A percentile compares a stretch with the other conserved stretches of the same genome.
These are phyloP conservation scores for Aspergillus hiratsukae DNA, from an alignment of 2,329 filamentous ascomycete species.

Conservation along the genomic window DNA sequence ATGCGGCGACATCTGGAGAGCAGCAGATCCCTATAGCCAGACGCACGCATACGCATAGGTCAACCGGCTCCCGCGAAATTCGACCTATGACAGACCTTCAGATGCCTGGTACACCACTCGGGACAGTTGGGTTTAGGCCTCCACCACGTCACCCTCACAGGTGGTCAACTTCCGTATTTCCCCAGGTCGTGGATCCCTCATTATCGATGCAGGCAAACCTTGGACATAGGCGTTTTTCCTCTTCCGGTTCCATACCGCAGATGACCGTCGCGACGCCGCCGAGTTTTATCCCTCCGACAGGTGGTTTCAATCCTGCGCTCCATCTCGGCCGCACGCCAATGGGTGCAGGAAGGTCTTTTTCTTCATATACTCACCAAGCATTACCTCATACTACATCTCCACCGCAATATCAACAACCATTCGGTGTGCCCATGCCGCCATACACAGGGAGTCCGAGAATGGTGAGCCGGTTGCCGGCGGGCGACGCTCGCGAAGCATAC, in stretches of 20 bases:
- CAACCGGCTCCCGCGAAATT: slow-evolving; percentile 36
- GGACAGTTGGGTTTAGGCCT: slow-evolving; percentile 16
- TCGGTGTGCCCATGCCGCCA: slow-evolving; percentile 22
- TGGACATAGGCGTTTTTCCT: slow-evolving; percentile 30
- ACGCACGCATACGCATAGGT: slow-evolving; percentile 27
- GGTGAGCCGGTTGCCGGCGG: slow-evolving; percentile 21
- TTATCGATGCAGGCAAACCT: slow-evolving; percentile 20
- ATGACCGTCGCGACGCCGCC: slow-evolving; percentile 22
- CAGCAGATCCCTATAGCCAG: slow-evolving; percentile 19
- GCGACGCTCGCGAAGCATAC: slow-evolving; percentile 25
- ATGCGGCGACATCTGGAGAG: slow-evolving; percentile 21
- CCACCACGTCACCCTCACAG: slow-evolving; percentile 24
- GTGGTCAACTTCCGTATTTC: slow-evolving; percentile 30
- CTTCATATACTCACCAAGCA: slow-evolving; percentile 24
- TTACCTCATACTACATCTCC: slow-evolving; percentile 30
- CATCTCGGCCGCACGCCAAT: slow-evolving; percentile 15
- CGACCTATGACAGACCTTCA: slow-evolving; percentile 37
- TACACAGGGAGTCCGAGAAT: slow-evolving; percentile 24
- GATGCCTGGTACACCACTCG: slow-evolving; percentile 17
- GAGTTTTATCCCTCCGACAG: slow-evolving; percentile 21
- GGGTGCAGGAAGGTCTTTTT: slow-evolving; percentile 22
- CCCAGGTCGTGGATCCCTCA: slow-evolving; percentile 25
- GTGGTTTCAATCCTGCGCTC: slow-evolving; percentile 24
- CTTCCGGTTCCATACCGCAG: slow-evolving; percentile 26
- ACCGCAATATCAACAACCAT: slow-evolving; percentile 28